Conservation (phyloP, 1,284 basidiomycete species). For the Cerioporus squamosus region DNA sequence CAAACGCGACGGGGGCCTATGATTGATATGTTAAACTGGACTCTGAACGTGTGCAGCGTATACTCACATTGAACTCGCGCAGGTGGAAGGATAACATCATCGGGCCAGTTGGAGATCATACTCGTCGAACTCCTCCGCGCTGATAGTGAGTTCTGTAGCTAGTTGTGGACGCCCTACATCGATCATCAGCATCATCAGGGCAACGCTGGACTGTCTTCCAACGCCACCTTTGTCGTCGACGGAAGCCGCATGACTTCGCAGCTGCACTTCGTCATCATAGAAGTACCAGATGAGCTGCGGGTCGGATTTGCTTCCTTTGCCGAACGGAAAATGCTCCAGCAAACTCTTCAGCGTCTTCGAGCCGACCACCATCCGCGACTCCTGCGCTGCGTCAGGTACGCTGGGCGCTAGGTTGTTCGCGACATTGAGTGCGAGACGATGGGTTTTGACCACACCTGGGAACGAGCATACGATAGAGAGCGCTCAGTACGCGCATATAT, state of each 20-base stretch:
- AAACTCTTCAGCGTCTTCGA: slow-evolving; percentile 73
- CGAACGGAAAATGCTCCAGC: slow-evolving; percentile 77
- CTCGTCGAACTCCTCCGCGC: slow-evolving; percentile 75
- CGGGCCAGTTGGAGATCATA: slow-evolving; percentile 68
- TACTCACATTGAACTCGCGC: slow-evolving; percentile 76
- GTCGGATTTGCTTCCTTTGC: slow-evolving; percentile 64
- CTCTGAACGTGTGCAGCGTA: slow-evolving; percentile 1
- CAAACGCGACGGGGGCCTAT: slow-evolving; percentile 77
- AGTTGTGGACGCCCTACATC: slow-evolving; percentile 63
- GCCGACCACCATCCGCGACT: slow-evolving; percentile 72
- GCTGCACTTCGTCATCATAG: slow-evolving; percentile 61
- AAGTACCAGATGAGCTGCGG: slow-evolving; percentile 81
- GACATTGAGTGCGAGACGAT: slow-evolving; percentile 64
- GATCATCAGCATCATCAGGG: not conserved
- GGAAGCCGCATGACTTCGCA: slow-evolving; percentile 70
- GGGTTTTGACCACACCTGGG: slow-evolving; percentile 79
- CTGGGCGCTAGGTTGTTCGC: slow-evolving; percentile 64
- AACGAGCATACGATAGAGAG: not conserved
- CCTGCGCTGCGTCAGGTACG: slow-evolving; percentile 52
- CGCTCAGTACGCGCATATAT: slow-evolving; percentile 7
- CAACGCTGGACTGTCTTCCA: slow-evolving; percentile 1
- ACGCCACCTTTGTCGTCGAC: slow-evolving; percentile 62
- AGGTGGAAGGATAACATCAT: slow-evolving; percentile 77
- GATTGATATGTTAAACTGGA: not conserved
- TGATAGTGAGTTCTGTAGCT: slow-evolving; percentile 73